A percentile compares a stretch with the other conserved stretches of the same genome.
Evolutionary conservation across 192 early-diverging fungal species (phyloP).

Genomic region (Coemansia asiatica): DNA sequence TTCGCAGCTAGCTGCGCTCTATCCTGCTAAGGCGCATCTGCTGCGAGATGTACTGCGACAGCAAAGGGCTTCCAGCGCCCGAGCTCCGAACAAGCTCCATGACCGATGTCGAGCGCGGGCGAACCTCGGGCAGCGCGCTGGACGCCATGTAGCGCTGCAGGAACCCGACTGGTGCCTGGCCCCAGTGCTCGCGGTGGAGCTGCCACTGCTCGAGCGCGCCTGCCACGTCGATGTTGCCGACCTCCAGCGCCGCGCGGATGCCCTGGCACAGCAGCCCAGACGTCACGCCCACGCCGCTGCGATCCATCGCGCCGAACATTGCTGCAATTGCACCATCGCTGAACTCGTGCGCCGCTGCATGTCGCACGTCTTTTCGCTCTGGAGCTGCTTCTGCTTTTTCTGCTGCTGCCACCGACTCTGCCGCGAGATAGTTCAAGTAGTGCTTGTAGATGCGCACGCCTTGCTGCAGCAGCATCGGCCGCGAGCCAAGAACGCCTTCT

Average conservation of each 20-base stretch:
- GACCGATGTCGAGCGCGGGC: slow-evolving; percentile 21
- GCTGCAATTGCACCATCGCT: slow-evolving; percentile 27
- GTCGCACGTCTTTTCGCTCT: not conserved
- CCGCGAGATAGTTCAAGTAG: slow-evolving; percentile 31
- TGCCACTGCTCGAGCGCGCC: slow-evolving; percentile 52
- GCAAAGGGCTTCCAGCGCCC: slow-evolving; percentile 20
- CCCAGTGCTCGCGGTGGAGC: slow-evolving; percentile 42
- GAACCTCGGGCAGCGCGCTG: slow-evolving; percentile 31
- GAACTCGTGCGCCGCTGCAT: slow-evolving; percentile 14
- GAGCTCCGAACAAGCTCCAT: slow-evolving; percentile 24
- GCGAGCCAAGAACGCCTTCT: not conserved
- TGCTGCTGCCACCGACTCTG: slow-evolving; percentile 8
- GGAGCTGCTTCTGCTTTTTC: not conserved
- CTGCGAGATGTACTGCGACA: slow-evolving; percentile 16
- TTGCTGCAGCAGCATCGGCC: not conserved
- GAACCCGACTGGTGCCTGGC: slow-evolving; percentile 30
- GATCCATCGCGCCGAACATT: slow-evolving; percentile 44
- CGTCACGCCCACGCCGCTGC: slow-evolving; percentile 30
- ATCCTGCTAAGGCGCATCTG: slow-evolving; percentile 2
- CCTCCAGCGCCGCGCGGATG: slow-evolving; percentile 33
- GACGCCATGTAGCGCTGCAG: slow-evolving; percentile 35
- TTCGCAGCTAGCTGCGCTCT: not conserved
- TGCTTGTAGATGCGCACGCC: slow-evolving; percentile 38
- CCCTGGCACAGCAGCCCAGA: slow-evolving; percentile 47
- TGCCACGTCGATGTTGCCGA: slow-evolving; percentile 38